These are phyloP conservation scores for Rhizopus microsporus DNA, from an alignment of 371 early-diverging fungal species.

Conservation along the genomic window DNA sequence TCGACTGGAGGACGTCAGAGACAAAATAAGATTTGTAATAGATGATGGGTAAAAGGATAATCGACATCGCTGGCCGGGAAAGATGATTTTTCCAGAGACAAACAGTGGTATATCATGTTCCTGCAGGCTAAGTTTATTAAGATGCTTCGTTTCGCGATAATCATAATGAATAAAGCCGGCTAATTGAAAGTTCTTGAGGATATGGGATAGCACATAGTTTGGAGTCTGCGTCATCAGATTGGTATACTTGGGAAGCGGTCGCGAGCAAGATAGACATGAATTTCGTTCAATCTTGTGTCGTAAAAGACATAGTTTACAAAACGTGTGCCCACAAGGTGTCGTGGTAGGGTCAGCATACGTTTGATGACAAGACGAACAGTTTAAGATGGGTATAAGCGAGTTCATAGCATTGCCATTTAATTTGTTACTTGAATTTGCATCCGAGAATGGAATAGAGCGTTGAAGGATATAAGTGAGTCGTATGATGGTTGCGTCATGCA, in stretches of 20 bases:
- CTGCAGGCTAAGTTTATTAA: constrained; percentile 8
- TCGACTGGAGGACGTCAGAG: constrained; percentile 18
- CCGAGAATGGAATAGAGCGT: constrained; percentile 10
- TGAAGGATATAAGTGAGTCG: constrained; percentile 15
- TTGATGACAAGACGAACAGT: constrained; percentile 7
- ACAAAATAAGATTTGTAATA: constrained; percentile 11
- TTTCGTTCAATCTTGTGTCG: constrained; percentile 16
- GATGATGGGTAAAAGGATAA: constrained; percentile 16
- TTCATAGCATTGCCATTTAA: neutral
- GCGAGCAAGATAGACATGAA: constrained; percentile 17
- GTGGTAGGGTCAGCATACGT: constrained; percentile 21
- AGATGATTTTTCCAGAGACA: constrained; percentile 19
- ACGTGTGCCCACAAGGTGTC: constrained; percentile 31
- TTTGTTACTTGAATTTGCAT: neutral
- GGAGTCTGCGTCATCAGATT: constrained; percentile 18
- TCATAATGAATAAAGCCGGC: constrained; percentile 10
- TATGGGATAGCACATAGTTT: constrained; percentile 12
- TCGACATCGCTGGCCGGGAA: constrained; percentile 23
- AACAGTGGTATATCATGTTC: constrained; percentile 22
- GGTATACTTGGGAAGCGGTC: constrained; percentile 27
- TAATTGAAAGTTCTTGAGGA: constrained; percentile 21
- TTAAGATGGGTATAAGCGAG: constrained; percentile 6
- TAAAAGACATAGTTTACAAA: constrained; percentile 26
- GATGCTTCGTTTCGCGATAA: constrained; percentile 7
- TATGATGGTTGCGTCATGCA: constrained; percentile 11